phyloP scores from a whole-genome alignment of 495 filamentous ascomycete species.

The Aspergillus incahuasiensis region DNA sequence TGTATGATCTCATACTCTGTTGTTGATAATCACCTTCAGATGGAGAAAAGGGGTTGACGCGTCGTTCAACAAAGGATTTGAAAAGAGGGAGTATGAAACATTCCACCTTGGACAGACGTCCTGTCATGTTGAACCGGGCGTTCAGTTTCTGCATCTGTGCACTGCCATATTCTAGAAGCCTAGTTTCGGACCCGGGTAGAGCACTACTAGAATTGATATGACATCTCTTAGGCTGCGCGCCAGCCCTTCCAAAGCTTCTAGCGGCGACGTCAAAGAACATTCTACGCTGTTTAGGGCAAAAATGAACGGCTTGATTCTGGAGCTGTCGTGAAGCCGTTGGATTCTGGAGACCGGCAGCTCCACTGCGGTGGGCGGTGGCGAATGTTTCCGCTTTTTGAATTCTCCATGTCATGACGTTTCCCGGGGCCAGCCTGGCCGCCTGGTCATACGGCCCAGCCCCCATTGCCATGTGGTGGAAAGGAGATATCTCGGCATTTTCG shows the following conservation, averaged over 20 bases:
- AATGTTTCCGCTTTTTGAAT: not conserved
- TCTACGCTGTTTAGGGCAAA: not conserved
- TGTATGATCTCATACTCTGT: not conserved
- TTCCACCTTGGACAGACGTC: not conserved
- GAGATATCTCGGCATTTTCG: not conserved
- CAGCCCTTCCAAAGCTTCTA: not conserved
- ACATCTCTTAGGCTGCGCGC: not conserved
- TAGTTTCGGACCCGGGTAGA: not conserved
- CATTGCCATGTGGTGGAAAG: not conserved
- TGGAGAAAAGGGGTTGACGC: not conserved
- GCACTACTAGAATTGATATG: not conserved
- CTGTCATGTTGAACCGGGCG: not conserved
- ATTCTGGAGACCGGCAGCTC: not conserved
- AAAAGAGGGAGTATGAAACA: not conserved
- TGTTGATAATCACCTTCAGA: not conserved
- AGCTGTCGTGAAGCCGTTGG: not conserved
- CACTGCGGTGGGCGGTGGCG: not conserved
- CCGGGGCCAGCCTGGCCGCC: not conserved
- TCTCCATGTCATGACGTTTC: not conserved
- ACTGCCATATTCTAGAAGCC: not conserved
- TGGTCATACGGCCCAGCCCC: not conserved
- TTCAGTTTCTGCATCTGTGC: not conserved
- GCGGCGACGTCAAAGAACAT: not conserved
- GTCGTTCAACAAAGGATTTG: not conserved
- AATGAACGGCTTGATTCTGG: not conserved